A percentile compares a stretch with the other conserved stretches of the same genome.
These are phyloP conservation scores for Trichocladium antarcticum DNA, from an alignment of 495 filamentous ascomycete genomes.

Conservation along the genomic window DNA sequence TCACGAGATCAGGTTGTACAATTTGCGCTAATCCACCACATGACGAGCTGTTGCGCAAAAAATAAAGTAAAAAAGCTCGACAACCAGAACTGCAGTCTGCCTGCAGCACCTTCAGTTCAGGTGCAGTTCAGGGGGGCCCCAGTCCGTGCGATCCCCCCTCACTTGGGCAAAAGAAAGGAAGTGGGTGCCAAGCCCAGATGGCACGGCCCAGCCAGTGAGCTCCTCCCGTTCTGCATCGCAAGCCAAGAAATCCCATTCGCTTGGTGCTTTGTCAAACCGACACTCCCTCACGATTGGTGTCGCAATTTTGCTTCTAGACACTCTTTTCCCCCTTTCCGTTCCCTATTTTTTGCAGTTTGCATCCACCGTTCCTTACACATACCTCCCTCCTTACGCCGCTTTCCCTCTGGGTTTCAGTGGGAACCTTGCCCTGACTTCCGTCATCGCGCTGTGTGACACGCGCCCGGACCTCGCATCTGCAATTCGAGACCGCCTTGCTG, in stretches of 20 bases:
- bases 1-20: too few species aligned
- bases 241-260: slow-evolving; percentile 2
- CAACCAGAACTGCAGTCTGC: too few species aligned
- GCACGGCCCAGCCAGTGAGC: slow-evolving; percentile 9
- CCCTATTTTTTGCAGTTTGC: background rate
- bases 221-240: background rate
- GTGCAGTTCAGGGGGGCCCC: too few species aligned
- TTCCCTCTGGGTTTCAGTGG: slow-evolving; percentile 1
- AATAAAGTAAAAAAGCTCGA: too few species aligned
- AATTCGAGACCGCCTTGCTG: background rate
- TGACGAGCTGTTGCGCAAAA: too few species aligned
- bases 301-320: slow-evolving; percentile 8
- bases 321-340: slow-evolving; percentile 6
- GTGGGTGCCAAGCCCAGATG: slow-evolving; percentile 3
- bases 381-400: background rate
- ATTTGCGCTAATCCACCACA: too few species aligned
- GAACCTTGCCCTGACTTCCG: background rate
- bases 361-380: background rate
- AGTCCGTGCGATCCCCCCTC: background rate
- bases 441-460: slow-evolving; percentile 3
- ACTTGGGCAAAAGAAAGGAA: background rate
- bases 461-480: slow-evolving; percentile 17
- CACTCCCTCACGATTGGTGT: background rate
- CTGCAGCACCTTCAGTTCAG: too few species aligned
- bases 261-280: background rate